Conservation (phyloP, 1,284 basidiomycete genomes). For the Leccinum griseonigrum region DNA sequence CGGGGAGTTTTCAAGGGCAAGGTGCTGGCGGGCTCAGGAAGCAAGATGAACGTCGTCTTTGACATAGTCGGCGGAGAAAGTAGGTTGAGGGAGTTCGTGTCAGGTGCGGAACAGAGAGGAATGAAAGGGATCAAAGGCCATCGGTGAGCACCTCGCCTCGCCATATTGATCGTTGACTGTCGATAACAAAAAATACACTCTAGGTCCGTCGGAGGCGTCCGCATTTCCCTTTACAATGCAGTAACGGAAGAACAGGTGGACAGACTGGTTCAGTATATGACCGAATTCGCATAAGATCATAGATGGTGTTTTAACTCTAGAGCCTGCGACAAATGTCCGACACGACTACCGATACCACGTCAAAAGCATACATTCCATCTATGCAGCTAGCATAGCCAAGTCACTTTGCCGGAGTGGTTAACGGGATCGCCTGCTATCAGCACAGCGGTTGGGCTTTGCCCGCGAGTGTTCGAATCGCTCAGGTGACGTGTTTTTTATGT, state of each 20-base stretch:
- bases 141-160: slow-evolving; percentile 54
- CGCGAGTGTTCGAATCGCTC: slow-evolving; percentile 87
- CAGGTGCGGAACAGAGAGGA: slow-evolving; percentile 72
- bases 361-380: not conserved
- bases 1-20: slow-evolving; percentile 66
- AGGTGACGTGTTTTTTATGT: slow-evolving; percentile 55
- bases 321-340: not conserved
- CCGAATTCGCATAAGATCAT: slow-evolving; percentile 43
- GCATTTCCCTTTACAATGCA: slow-evolving; percentile 95
- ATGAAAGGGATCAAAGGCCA: slow-evolving; percentile 91
- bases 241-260: slow-evolving; percentile 78
- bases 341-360: fast-evolving
- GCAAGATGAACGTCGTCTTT: slow-evolving; percentile 95
- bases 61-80: slow-evolving; percentile 68
- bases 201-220: slow-evolving; percentile 78
- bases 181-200: not conserved
- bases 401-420: slow-evolving; percentile 90
- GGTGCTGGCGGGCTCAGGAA: slow-evolving; percentile 71
- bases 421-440: slow-evolving; percentile 85
- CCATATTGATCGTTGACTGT: slow-evolving; percentile 1
- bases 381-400: not conserved
- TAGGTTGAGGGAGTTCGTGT: slow-evolving; percentile 70
- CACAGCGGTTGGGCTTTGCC: slow-evolving; percentile 77
- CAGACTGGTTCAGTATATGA: slow-evolving; percentile 58
- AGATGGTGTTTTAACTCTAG: slow-evolving; percentile 12